Evolutionary conservation across 1,284 basidiomycete genomes (phyloP), one percentile per base, ranked within the genome.

Genomic region (Pisolithus thermaeus): DNA sequence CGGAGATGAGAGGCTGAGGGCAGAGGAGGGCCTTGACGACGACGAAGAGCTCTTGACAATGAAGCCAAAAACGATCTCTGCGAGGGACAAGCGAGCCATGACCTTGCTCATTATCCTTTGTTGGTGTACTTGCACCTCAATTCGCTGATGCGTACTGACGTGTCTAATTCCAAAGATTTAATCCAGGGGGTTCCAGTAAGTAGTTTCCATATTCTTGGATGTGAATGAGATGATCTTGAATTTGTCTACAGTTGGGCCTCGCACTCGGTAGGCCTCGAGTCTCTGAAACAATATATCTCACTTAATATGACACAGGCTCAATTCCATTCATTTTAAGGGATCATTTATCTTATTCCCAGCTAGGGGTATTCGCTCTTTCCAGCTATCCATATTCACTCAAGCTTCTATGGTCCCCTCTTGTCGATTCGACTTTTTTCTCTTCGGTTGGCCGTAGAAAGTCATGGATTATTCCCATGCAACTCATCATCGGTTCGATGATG

Each of bases 391-490:
- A 99, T 74, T 96, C 92, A 35, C 82, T 99, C 63, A 99, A 99
- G 72, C 74, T 99, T 51, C 71, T 99, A 56, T 99, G 97, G 96
- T 96, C 93, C 23, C 97, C 97, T 41, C 90, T 99, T 58, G 93
- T 99, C 53, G 97, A 99, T 67, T 91, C 94, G 3, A 76, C 89
- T 57, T 99, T 90, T 68, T 78, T 90, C 58, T 74, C 82, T 41
- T 82, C 81, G 46, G 66, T 95, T 54, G 97, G 97, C 18, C 83
- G 97, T 50, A 79, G 97, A 57, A 99, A 98, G 71, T 94, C 90
- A 54, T 99, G 97, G 97, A 97, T 99, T 63, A 88, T 99, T 55
- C 97, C 97, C 42, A 96, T 99, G 75, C 97, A 99, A 70, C 69
- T 87, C 28, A 81, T 95, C 57, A 90, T 98, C 43, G 97, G 94